Base-by-base conservation (phyloP, 106 monocot genomes). In the Dendrobium chrysotoxum region DNA sequence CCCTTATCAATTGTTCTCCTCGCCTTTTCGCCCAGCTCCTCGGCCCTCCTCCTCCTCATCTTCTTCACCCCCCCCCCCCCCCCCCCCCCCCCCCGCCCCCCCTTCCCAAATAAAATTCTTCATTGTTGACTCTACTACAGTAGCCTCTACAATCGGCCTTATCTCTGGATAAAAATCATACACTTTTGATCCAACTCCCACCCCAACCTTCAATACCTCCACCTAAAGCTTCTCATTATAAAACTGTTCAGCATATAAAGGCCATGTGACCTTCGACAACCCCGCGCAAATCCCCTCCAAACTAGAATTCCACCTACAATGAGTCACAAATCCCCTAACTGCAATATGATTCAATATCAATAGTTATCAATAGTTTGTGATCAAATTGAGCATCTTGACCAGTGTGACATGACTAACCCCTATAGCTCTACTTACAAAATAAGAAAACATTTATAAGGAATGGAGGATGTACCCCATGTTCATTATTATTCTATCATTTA, bases 251-350 rank as follows among this genome's bases (percentile, higher is more conserved):
- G 85, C 80, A 88, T 83, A 83, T 50, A 86, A 85, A 31, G 90
- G 90, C 72, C 90, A 21, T 26, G 57, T 87, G 28, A 88, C 86
- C 86, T 90, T 81, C 20, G 88, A 86, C 78, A 90, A 81, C 1
- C 90, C 90, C 11, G 76, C 25, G 15, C 61, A 30, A 3, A 93
- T 9, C 17, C 73, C 85, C 82, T 93, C 93, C 11, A 79, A 0
- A 26, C 82, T 85, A 47, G 93, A 93, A 83, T 93, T 93, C 93
- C 90, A 90, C 39, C 90, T 90, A 17, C 90, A 93, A 75, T 91
- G 93, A 7, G 90, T 87, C 80, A 93, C 58, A 70, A 93, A 93
- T 75, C 93, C 90, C 5, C 90, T 90, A 18, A 90, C 83, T 7
- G 90, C 83, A 28, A 2, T 28, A 66, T 93, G 88, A 2, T 67